A percentile compares a stretch with the other conserved stretches of the same genome.
phyloP scores from a whole-genome alignment of 371 early-diverging fungal species.

The Mucor indicus region DNA sequence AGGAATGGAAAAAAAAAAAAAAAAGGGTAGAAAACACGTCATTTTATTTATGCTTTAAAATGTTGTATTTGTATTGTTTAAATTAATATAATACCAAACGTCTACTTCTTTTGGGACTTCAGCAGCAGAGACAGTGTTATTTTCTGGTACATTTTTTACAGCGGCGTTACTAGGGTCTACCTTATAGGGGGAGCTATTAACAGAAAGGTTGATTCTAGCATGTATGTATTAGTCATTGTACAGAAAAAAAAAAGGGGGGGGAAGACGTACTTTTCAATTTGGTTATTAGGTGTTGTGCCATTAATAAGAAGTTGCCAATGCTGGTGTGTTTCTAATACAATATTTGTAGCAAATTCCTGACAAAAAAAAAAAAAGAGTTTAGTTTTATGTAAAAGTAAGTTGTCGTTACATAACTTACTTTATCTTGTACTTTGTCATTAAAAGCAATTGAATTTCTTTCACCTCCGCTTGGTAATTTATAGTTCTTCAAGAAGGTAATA shows the following conservation, averaged over 20 bases:
- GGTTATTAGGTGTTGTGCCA: conserved; percentile 59
- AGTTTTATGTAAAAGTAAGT: background rate
- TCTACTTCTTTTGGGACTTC: conserved; percentile 63
- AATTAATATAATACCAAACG: conserved; percentile 74
- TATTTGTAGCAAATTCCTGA: conserved; percentile 78
- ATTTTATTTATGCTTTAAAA: too few species aligned
- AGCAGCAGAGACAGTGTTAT: conserved; percentile 31
- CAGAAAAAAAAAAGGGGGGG: background rate
- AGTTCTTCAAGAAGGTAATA: conserved; percentile 84
- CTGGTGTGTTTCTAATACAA: conserved; percentile 88
- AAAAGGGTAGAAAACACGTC: too few species aligned
- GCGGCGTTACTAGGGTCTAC: conserved; percentile 47
- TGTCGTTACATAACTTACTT: too few species aligned
- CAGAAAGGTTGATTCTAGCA: conserved; percentile 60
- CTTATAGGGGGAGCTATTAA: conserved; percentile 66
- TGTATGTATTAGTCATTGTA: background rate
- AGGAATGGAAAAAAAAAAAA: too few species aligned
- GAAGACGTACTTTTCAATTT: conserved; percentile 54
- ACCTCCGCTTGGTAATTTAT: conserved; percentile 93
- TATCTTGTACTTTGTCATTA: conserved; percentile 81
- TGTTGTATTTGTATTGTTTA: too few species aligned
- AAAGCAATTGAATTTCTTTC: conserved; percentile 90
- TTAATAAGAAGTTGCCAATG: conserved; percentile 87
- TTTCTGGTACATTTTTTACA: conserved; percentile 55
- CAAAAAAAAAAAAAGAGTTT: background rate